phyloP scores from a whole-genome alignment of 2,329 filamentous ascomycete species.

The Arthrobotrys musiformis region DNA sequence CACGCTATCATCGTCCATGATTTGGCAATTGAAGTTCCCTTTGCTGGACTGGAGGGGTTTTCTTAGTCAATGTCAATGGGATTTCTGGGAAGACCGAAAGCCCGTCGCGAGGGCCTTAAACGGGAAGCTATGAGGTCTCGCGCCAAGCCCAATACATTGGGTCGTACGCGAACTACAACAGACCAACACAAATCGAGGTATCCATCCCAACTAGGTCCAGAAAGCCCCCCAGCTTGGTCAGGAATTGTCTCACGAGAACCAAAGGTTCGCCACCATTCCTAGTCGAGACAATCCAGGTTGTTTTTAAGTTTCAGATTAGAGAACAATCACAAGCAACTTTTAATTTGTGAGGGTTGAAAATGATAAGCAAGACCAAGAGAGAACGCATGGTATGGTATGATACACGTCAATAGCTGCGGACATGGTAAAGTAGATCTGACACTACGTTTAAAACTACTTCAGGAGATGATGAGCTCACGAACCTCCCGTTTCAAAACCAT shows the following conservation, averaged over 20 bases:
- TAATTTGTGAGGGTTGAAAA: not conserved
- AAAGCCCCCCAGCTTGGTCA: not conserved
- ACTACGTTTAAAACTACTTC: conserved; percentile 8
- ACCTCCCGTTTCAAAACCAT: conserved; percentile 21
- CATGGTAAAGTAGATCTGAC: conserved; percentile 11
- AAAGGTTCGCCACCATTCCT: not conserved
- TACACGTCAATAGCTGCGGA: conserved; percentile 25
- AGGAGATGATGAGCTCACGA: conserved; percentile 16
- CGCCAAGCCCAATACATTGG: conserved; percentile 27
- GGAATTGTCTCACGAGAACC: not conserved
- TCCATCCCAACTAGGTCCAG: not conserved
- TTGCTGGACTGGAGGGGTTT: not conserved
- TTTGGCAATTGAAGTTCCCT: not conserved
- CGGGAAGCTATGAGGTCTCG: conserved; percentile 35
- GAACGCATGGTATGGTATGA: conserved; percentile 34
- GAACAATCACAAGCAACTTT: conserved; percentile 30
- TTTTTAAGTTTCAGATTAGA: conserved; percentile 12
- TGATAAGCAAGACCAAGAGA: conserved; percentile 30
- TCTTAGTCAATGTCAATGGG: not conserved
- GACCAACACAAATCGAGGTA: conserved; percentile 24
- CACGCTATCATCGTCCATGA: conserved; percentile 51
- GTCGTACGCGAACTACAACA: conserved; percentile 42
- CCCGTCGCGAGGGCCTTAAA: conserved; percentile 43
- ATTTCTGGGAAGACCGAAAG: conserved; percentile 13
- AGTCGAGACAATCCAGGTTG: not conserved